A percentile compares a stretch with the other conserved stretches of the same genome.
These are phyloP conservation scores for Jasminum sambac DNA, from an alignment of 257 asterid genomes.

Conservation along the genomic window DNA sequence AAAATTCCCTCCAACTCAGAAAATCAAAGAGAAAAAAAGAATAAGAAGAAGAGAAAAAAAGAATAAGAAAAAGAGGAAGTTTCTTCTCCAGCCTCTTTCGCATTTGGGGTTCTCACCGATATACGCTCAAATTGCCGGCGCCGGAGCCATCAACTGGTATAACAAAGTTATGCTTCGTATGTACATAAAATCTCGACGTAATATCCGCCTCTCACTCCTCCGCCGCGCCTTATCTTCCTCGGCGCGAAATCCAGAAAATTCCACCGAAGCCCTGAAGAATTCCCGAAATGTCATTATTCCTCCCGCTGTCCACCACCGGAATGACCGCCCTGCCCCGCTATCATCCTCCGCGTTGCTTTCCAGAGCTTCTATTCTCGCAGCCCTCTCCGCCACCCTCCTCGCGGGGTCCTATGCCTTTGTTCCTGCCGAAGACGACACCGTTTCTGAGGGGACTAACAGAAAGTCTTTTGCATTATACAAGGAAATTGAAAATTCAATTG, in stretches of 20 bases:
- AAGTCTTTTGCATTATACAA: constrained; percentile 32
- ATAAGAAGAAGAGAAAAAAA: background rate
- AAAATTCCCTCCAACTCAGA: constrained; percentile 3
- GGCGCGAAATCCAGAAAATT: constrained; percentile 19
- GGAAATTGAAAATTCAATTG: constrained; percentile 55
- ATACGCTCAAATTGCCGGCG: background rate
- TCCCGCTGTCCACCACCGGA: constrained; percentile 30
- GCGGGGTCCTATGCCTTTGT: constrained; percentile 42
- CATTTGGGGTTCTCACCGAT: background rate
- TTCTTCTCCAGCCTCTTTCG: background rate
- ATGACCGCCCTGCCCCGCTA: constrained; percentile 1
- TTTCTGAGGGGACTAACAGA: constrained; percentile 10
- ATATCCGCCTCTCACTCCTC: constrained; percentile 24
- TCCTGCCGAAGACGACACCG: constrained; percentile 23
- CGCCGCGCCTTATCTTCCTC: constrained; percentile 35
- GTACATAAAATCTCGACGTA: constrained; percentile 34
- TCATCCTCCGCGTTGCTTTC: constrained; percentile 14
- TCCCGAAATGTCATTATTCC: constrained; percentile 35
- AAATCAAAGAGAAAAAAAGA: background rate
- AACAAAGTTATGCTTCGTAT: constrained; percentile 40
- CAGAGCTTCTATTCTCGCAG: constrained; percentile 40
- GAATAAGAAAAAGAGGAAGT: background rate
- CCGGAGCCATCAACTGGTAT: background rate
- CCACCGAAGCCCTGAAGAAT: constrained; percentile 19
- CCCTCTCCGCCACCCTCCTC: constrained; percentile 51